These are phyloP conservation scores for Brettanomyces bruxellensis DNA, from an alignment of 805 yeast genomes.

Conservation along the genomic window DNA sequence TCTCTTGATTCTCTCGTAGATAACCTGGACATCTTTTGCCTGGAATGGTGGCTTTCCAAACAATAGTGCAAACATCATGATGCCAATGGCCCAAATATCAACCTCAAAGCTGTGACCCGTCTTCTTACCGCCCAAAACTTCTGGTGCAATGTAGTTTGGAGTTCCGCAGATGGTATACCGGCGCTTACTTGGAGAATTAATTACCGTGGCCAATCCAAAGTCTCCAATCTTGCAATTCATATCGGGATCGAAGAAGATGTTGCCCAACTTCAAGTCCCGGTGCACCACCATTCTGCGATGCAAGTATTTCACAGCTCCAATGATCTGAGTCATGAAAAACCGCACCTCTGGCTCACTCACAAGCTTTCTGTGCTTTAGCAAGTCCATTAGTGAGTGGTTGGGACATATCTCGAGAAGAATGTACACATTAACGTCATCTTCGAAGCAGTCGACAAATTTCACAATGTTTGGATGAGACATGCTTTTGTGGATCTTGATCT, in stretches of 20 bases:
- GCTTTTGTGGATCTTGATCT: conserved; percentile 88
- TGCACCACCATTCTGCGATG: conserved; percentile 90
- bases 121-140: conserved; percentile 80
- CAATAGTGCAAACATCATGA: conserved; percentile 88
- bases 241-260: conserved; percentile 85
- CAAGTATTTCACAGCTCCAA: conserved; percentile 90
- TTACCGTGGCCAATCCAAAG: conserved; percentile 96
- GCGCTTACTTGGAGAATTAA: conserved; percentile 57
- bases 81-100: conserved; percentile 97
- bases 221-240: conserved; percentile 97
- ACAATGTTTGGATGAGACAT: conserved; percentile 87
- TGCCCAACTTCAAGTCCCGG: conserved; percentile 92
- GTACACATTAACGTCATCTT: conserved; percentile 91
- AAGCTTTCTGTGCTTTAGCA: conserved; percentile 74
- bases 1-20: conserved; percentile 83
- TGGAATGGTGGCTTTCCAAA: conserved; percentile 98
- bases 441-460: conserved; percentile 91
- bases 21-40: conserved; percentile 85
- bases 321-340: conserved; percentile 79
- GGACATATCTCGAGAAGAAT: conserved; percentile 92
- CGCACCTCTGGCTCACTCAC: conserved; percentile 89
- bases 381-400: conserved; percentile 88
- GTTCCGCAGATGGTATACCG: conserved; percentile 97
- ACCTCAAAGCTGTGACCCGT: conserved; percentile 92
- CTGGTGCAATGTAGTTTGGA: conserved; percentile 98